These are phyloP conservation scores for Quambalaria eucalypti DNA, from an alignment of 1,284 basidiomycete genomes.

Conservation along the genomic window DNA sequence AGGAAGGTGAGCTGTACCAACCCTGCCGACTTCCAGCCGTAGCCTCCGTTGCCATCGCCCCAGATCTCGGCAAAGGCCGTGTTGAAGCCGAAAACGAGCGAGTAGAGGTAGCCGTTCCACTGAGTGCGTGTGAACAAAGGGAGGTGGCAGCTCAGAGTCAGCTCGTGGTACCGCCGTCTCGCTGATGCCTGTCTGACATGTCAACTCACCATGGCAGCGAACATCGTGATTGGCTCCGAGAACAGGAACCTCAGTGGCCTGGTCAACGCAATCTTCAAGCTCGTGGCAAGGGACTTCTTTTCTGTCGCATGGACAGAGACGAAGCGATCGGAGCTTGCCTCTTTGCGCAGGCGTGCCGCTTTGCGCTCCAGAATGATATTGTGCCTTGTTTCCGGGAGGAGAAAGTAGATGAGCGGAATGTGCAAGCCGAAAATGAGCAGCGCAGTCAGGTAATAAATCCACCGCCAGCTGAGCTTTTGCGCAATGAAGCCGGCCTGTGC, in stretches of 20 bases:
- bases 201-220: too few relatives aligned
- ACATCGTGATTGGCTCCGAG: constrained; percentile 58
- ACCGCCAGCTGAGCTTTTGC: constrained; percentile 31
- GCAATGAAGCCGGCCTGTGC: too few relatives aligned
- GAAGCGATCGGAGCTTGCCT: constrained; percentile 32
- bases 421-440: constrained; percentile 31
- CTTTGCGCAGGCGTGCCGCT: constrained; percentile 7
- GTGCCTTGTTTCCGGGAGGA: constrained; percentile 31
- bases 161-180: too few relatives aligned
- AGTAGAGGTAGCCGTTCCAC: constrained; percentile 31
- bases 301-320: constrained; percentile 6
- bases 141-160: too few relatives aligned
- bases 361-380: constrained; percentile 30
- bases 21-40: constrained; percentile 17
- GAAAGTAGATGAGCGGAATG: constrained; percentile 25
- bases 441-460: constrained; percentile 32
- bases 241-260: constrained; percentile 54
- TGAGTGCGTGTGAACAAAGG: too few relatives aligned
- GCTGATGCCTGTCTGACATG: too few relatives aligned
- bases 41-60: constrained; percentile 31
- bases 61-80: constrained; percentile 41
- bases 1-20: constrained; percentile 46
- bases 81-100: constrained; percentile 42
- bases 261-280: constrained; percentile 48
- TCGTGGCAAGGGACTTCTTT: constrained; percentile 26